These are phyloP conservation scores for Saksenaea oblongispora DNA, from an alignment of 371 early-diverging fungal genomes.

Conservation along the genomic window DNA sequence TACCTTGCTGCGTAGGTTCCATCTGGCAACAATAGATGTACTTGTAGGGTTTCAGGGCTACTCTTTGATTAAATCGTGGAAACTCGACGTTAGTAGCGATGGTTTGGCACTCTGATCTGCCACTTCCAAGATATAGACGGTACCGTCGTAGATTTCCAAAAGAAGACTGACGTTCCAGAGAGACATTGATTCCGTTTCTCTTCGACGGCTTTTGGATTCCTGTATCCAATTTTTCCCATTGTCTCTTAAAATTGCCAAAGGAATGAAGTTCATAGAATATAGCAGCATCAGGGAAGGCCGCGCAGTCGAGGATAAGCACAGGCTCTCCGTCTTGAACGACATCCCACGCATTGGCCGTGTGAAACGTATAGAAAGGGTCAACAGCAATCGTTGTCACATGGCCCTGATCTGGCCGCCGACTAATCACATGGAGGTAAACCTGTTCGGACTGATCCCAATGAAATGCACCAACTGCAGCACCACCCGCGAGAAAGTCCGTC, in stretches of 20 bases:
- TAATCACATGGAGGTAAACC: conserved; percentile 50
- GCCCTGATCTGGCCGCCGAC: conserved; percentile 29
- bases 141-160: conserved; percentile 39
- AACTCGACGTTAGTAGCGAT: conserved; percentile 52
- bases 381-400: conserved; percentile 52
- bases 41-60: conserved; percentile 22
- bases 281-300: conserved; percentile 30
- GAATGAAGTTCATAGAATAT: conserved; percentile 34
- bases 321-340: conserved; percentile 25
- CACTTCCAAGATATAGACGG: conserved; percentile 12
- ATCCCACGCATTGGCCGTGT: conserved; percentile 56
- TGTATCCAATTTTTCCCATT: neutral
- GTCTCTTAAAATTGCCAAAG: conserved; percentile 22
- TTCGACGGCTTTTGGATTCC: conserved; percentile 14
- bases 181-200: conserved; percentile 17
- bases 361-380: conserved; percentile 55
- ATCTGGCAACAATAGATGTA: conserved; percentile 54
- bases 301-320: conserved; percentile 30
- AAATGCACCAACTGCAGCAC: conserved; percentile 40
- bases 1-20: conserved; percentile 21
- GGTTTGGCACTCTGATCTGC: conserved; percentile 16
- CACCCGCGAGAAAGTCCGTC: conserved; percentile 42
- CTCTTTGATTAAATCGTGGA: conserved; percentile 30
- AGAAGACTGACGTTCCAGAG: conserved; percentile 20
- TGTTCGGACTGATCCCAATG: conserved; percentile 37